Base-by-base conservation (phyloP, 2,329 filamentous ascomycete species). In the Onygenales sp. region DNA sequence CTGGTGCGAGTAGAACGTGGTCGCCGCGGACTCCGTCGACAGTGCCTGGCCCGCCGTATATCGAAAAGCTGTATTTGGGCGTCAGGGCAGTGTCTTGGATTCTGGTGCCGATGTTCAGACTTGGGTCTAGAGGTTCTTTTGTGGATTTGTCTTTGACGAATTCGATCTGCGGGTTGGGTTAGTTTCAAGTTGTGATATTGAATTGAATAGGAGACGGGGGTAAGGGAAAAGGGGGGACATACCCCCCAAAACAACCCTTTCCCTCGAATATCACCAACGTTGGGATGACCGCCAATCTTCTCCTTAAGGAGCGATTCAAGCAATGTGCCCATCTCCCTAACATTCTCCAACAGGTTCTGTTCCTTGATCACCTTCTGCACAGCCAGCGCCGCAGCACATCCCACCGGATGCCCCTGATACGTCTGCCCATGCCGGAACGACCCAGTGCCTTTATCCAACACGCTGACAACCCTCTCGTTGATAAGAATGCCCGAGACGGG, bases 1-100 rank as follows among this genome's bases (percentile, higher is more conserved):
- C 77, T 4, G 87, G 87, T 1, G 85, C 79, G 9, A 91, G 61
- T 31, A 90, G 74, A 37, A 88, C 71, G 65, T 88, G 84, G 61
- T 91, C 87, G 8, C 86, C 86, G 1, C 64, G 63, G n/a, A 65
- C 62, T 1, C 78, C 74, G 44, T 87, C 82, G 0, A 73, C 79
- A 0, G 81, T 82, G 1, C 85, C 85, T 0, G 71, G 70, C 0
- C 83, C 84, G 1, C 82, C 81, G 62, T 88, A 88, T 2, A 88
- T 62, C 3, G 76, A 77, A 57, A 86, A 78, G 52, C 72, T 74
- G 60, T 78, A 62, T 14, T 62, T 63, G 4, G 68, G 61, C 7
- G 68, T 62, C 51, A 71, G 55, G 2, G 78, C 80, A 58, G 72
- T 73, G 47, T 80, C 73, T 56, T 79, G 76, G 2, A 85, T 66